Base-by-base conservation (phyloP, 1,284 basidiomycete genomes). In the Sparassis latifolia region DNA sequence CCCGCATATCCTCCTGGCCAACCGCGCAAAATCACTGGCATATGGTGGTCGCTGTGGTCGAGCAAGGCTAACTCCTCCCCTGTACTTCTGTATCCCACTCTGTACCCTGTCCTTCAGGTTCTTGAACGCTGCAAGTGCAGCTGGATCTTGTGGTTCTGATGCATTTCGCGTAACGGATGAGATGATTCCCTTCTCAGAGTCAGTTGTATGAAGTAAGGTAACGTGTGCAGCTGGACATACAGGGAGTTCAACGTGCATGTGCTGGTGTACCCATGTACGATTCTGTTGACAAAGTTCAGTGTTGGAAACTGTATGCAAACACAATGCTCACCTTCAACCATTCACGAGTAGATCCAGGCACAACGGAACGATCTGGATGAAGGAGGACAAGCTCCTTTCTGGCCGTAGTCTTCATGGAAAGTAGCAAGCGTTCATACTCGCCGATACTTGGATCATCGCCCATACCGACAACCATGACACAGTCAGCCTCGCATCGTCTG, bases 321-420 rank as follows among this genome's bases (percentile, higher is more conserved):
- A 48, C n/a, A 32, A 29, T 27, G 62, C 71, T 42, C 49, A 92
- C 92, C 78, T 94, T 94, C 44, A 99, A 77, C 96, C 96, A 99
- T 65, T 91, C 89, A 48, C 96, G 81, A 31, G 97, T 99, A 7
- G 92, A 95, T 2, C 97, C 96, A 2, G 94, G 87, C 2, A 81
- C 74, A 2, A 99, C 92, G 33, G 84, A 87, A 35, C 94, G 83
- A 62, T 97, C 92, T 2, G 94, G 86, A 64, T 99, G 96, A 7
- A 99, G 75, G 6, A 99, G 74, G 3, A 99, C 86, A 32, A 99
- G 80, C 67, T 99, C 96, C 68, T 99, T 99, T 54, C 97, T 75
- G 12, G 97, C 96, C 0, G 95, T 99, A 1, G 94, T 98, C 74
- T 99, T 99, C 80, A 92, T 86, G 4, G 93, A 91, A 41, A 94